Conservation (phyloP, 2,329 filamentous ascomycete genomes). For the Corynespora cassiicola region DNA sequence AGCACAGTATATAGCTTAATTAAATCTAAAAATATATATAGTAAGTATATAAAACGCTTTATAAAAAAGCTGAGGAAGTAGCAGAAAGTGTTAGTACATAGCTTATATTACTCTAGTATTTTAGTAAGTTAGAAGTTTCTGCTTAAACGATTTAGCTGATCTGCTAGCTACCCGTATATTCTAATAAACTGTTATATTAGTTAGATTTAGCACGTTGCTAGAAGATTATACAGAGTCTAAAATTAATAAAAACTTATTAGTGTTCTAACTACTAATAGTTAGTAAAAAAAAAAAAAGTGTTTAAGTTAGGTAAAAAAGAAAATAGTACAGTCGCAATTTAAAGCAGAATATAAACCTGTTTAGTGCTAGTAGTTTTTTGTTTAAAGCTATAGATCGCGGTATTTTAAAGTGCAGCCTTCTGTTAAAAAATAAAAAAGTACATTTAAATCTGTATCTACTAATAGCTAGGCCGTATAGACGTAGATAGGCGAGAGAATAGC, state of each 20-base stretch:
- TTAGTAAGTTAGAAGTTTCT: conserved; percentile 3
- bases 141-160: neutral
- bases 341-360: conserved; percentile 6
- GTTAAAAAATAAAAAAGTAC: neutral
- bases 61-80: conserved; percentile 6
- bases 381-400: conserved; percentile 10
- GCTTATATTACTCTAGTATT: conserved; percentile 6
- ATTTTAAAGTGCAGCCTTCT: conserved; percentile 14
- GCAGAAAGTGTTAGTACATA: neutral
- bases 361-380: conserved; percentile 12
- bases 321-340: no score
- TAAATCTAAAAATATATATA: conserved; percentile 11
- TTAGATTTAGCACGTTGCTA: conserved; percentile 8
- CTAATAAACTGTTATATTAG: conserved; percentile 5
- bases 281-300: conserved; percentile 5
- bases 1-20: conserved; percentile 4
- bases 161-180: neutral
- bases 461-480: conserved; percentile 12
- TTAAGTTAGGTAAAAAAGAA: conserved; percentile 5
- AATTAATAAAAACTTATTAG: conserved; percentile 11
- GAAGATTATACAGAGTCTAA: conserved; percentile 3
- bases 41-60: neutral
- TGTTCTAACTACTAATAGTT: conserved; percentile 4
- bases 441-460: conserved; percentile 4
- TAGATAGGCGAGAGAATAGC: conserved; percentile 10